Conservation (phyloP, 345 rosid species). For the Hirschfeldia incana region DNA sequence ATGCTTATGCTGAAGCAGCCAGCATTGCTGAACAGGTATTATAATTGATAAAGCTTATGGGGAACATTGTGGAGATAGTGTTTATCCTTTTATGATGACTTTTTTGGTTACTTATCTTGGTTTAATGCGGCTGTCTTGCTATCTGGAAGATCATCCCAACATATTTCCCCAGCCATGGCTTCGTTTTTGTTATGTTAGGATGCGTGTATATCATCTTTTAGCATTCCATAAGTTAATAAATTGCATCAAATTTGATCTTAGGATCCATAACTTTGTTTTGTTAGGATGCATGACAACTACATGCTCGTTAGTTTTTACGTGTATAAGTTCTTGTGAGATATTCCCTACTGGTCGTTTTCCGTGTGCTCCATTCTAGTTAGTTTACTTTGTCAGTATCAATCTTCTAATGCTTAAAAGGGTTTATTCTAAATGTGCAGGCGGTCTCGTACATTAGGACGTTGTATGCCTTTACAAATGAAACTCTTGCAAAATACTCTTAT, state of each 20-base stretch:
- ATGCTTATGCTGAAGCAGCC: conserved; percentile 99
- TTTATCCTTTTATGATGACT: background rate
- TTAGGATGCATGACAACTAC: background rate
- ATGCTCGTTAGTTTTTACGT: conserved; percentile 3
- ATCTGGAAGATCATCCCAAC: conserved; percentile 7
- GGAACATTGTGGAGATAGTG: background rate
- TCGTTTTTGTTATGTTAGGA: background rate
- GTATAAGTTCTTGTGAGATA: conserved; percentile 15
- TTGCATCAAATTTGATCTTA: background rate
- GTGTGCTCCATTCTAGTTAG: conserved; percentile 10
- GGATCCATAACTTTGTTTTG: background rate
- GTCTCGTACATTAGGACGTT: conserved; percentile 85
- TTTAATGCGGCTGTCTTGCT: background rate
- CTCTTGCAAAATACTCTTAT: conserved; percentile 96
- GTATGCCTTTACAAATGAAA: conserved; percentile 97
- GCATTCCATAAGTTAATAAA: conserved; percentile 5
- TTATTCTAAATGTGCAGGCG: conserved; percentile 62
- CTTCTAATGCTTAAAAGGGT: conserved; percentile 15
- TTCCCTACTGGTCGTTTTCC: conserved; percentile 4
- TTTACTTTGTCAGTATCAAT: conserved; percentile 4
- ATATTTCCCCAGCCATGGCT: conserved; percentile 9
- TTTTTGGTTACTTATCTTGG: conserved; percentile 16
- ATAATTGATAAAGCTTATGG: conserved; percentile 3
- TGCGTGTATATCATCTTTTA: conserved; percentile 7
- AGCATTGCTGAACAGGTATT: conserved; percentile 97